phyloP scores from a whole-genome alignment of 306 rosid genomes.

The Inga leiocalycina region DNA sequence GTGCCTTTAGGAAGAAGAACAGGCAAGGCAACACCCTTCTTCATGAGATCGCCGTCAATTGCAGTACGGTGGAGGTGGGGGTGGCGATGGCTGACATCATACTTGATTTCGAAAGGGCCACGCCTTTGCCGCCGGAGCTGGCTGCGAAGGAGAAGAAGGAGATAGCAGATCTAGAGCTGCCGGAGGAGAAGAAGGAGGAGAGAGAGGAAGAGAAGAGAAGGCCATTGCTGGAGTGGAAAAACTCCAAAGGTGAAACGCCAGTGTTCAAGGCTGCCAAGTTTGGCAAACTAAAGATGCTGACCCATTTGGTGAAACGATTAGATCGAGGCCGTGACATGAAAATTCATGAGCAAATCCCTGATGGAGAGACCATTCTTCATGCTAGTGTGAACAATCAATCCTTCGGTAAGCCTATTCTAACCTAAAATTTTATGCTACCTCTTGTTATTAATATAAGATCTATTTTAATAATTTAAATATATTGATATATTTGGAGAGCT shows the following conservation, averaged over 20 bases:
- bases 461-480: too few relatives aligned
- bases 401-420: background rate
- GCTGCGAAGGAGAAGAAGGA: too few relatives aligned
- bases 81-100: background rate
- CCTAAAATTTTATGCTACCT: too few relatives aligned
- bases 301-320: background rate
- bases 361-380: background rate
- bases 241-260: constrained; percentile 28
- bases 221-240: background rate
- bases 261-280: constrained; percentile 20
- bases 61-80: background rate
- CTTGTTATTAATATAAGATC: too few relatives aligned
- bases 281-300: background rate
- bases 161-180: too few relatives aligned
- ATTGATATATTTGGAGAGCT: too few relatives aligned
- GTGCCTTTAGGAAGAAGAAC: background rate
- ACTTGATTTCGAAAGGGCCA: background rate
- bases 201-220: background rate
- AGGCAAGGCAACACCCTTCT: background rate
- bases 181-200: background rate
- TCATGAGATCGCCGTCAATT: background rate
- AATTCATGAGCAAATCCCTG: background rate
- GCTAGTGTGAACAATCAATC: background rate
- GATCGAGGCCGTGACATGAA: too few relatives aligned
- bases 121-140: background rate